Percentiles rank a stretch among this genome's conserved stretches.
These are phyloP conservation scores for Lepidium africanum DNA, from an alignment of 345 rosid species.

Conservation along the genomic window DNA sequence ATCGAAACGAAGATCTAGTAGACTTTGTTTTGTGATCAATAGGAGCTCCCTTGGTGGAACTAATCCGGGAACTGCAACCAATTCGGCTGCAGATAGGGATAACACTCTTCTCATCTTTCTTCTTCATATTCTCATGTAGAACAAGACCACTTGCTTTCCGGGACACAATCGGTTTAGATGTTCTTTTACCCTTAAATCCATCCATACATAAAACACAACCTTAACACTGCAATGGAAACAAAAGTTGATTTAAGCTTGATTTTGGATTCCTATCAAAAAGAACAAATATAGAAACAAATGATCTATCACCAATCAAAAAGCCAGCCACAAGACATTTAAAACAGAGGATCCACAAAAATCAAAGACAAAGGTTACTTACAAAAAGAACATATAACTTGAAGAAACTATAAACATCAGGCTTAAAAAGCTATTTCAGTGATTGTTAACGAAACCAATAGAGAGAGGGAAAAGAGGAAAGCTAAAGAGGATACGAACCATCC, in stretches of 20 bases:
- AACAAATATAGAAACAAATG: neutral
- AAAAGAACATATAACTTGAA: conserved; percentile 7
- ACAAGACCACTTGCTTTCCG: conserved; percentile 50
- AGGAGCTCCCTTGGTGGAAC: conserved; percentile 36
- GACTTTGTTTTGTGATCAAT: conserved; percentile 46
- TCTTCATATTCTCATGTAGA: conserved; percentile 52
- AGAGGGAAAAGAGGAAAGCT: conserved; percentile 3
- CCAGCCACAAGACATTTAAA: neutral
- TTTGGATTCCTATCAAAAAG: neutral
- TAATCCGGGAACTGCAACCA: conserved; percentile 55
- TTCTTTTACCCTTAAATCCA: conserved; percentile 56
- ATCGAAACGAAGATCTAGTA: conserved; percentile 10
- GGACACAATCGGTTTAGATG: conserved; percentile 24
- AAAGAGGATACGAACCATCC: conserved; percentile 15
- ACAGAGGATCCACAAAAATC: neutral
- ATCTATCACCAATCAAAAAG: neutral
- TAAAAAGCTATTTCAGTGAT: neutral
- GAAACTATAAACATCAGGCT: neutral
- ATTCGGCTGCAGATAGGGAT: conserved; percentile 57
- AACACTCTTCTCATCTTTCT: conserved; percentile 40
- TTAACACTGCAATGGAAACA: conserved; percentile 12
- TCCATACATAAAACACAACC: conserved; percentile 47
- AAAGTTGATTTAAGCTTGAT: neutral
- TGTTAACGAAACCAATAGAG: neutral
- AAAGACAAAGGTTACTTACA: neutral